These are phyloP conservation scores for Podila epigama DNA, from an alignment of 192 early-diverging fungal genomes.

Conservation along the genomic window DNA sequence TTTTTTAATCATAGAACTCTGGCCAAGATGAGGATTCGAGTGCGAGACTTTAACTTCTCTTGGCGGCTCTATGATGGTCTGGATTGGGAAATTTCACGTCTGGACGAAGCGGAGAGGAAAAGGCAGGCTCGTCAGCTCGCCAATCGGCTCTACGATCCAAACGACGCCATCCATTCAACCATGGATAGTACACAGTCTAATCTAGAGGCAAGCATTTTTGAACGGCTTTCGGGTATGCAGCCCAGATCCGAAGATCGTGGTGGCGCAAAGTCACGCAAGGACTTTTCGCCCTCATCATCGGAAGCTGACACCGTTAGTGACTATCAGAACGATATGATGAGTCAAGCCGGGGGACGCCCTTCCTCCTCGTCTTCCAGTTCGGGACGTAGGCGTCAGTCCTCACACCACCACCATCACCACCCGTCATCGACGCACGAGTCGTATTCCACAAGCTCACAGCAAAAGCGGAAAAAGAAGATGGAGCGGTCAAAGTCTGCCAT, in stretches of 20 bases:
- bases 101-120: slow-evolving; percentile 47
- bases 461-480: slow-evolving; percentile 43
- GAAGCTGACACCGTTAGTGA: slow-evolving; percentile 35
- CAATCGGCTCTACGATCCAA: slow-evolving; percentile 33
- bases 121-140: slow-evolving; percentile 45
- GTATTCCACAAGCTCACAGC: background rate
- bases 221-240: slow-evolving; percentile 34
- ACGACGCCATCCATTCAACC: slow-evolving; percentile 23
- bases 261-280: no score
- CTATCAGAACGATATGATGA: slow-evolving; percentile 36
- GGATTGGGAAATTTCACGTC: slow-evolving; percentile 64
- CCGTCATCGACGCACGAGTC: slow-evolving; percentile 12
- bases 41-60: slow-evolving; percentile 66
- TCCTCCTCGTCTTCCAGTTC: slow-evolving; percentile 11
- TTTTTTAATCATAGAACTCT: slow-evolving; percentile 5
- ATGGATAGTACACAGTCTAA: slow-evolving; percentile 42
- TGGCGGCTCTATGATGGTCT: slow-evolving; percentile 75
- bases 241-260: slow-evolving; percentile 2
- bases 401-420: slow-evolving; percentile 12
- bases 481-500: slow-evolving; percentile 54
- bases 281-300: slow-evolving; percentile 24
- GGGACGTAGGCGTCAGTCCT: slow-evolving; percentile 3
- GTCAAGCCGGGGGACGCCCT: slow-evolving; percentile 24
- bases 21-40: slow-evolving; percentile 53
- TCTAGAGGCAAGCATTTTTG: slow-evolving; percentile 45